Conservation (phyloP, 2,329 filamentous ascomycete species). For the Neoscytalidium dimidiatum region DNA sequence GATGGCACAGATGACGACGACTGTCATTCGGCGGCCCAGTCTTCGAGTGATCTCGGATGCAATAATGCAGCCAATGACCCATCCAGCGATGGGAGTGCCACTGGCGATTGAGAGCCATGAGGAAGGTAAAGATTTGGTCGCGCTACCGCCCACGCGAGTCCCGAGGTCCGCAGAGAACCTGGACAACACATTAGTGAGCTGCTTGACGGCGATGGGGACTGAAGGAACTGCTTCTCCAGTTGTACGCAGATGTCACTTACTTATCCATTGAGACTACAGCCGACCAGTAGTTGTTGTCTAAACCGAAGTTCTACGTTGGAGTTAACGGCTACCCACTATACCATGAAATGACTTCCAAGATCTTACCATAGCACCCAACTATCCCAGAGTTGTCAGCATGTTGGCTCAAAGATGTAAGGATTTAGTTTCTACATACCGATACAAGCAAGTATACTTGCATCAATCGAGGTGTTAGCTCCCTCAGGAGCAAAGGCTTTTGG, state of each 20-base stretch:
- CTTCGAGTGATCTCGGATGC: not conserved
- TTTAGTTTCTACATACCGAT: not conserved
- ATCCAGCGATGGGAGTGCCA: not conserved
- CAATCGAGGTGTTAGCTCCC: conserved; percentile 5
- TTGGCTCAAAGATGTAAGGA: not conserved
- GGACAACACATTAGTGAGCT: not conserved
- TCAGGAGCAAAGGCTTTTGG: conserved; percentile 2
- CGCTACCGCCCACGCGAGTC: not conserved
- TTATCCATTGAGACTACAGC: conserved; percentile 2
- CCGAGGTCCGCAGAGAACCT: not conserved
- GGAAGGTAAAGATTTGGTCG: not conserved
- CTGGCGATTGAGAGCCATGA: not conserved
- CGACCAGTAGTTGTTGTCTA: conserved; percentile 8
- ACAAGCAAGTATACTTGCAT: conserved; percentile 13
- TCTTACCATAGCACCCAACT: conserved; percentile 6
- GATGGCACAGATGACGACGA: not conserved
- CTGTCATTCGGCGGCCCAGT: not conserved
- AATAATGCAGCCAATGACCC: not conserved
- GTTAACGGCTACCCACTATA: not conserved
- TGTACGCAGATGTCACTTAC: not conserved
- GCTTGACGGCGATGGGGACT: no score
- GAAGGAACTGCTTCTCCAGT: no score
- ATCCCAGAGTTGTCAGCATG: not conserved
- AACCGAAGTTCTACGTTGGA: not conserved
- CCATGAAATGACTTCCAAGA: not conserved